These are phyloP conservation scores for Jaapia argillacea DNA, from an alignment of 768 basidiomycete species.

Conservation along the genomic window DNA sequence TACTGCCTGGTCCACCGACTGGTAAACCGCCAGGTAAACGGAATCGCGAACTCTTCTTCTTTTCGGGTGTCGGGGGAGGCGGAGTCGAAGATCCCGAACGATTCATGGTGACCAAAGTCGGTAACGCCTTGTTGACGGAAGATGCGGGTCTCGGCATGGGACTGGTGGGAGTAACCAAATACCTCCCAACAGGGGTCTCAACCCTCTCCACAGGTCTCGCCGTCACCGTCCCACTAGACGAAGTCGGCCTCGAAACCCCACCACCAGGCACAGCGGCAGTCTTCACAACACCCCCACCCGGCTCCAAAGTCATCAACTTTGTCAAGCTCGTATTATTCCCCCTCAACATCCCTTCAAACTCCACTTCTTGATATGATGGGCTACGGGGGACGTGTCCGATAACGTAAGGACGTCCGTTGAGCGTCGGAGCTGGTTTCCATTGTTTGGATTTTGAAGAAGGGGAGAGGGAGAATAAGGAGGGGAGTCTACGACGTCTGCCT, in stretches of 20 bases:
- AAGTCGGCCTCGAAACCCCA: background rate
- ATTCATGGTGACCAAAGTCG: too few relatives aligned
- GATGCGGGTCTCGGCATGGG: too few relatives aligned
- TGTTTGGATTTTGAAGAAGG: conserved; percentile 31
- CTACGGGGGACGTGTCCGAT: conserved; percentile 46
- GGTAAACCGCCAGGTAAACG: conserved; percentile 42
- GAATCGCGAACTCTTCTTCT: conserved; percentile 41
- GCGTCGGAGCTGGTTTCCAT: conserved; percentile 77
- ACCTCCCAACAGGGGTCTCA: background rate
- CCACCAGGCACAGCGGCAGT: background rate
- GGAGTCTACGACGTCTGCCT: conserved; percentile 48
- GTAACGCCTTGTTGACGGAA: too few relatives aligned
- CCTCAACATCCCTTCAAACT: conserved; percentile 70
- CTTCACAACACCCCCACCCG: conserved; percentile 4
- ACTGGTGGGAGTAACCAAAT: too few relatives aligned
- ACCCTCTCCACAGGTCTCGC: background rate
- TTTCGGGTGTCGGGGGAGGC: conserved; percentile 19
- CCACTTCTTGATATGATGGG: conserved; percentile 51
- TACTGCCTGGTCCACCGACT: conserved; percentile 36
- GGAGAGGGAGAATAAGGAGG: conserved; percentile 46
- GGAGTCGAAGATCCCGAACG: too few relatives aligned
- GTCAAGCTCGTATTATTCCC: conserved; percentile 31
- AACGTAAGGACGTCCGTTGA: conserved; percentile 72
- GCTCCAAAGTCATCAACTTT: conserved; percentile 26
- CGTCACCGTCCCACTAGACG: background rate